Conservation (phyloP, 78 protist genomes). For the Dictyostelium purpureum region DNA sequence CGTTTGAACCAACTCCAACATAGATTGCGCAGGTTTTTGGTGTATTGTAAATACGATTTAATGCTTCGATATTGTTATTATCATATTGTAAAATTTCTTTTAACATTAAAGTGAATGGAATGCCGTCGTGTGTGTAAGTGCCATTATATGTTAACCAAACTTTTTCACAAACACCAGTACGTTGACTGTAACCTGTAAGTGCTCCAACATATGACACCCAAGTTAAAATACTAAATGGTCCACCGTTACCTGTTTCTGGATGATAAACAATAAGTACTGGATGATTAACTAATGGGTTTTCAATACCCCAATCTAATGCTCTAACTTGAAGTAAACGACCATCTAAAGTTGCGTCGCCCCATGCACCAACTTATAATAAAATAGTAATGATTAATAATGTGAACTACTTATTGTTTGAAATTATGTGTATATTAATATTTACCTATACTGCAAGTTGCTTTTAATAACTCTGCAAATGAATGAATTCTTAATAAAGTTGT, state of each 20-base stretch:
- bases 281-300: constrained; percentile 38
- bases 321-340: constrained; percentile 71
- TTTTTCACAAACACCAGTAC: constrained; percentile 69
- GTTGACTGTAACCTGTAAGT: constrained; percentile 59
- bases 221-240: constrained; percentile 3
- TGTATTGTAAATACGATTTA: constrained; percentile 42
- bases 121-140: constrained; percentile 36
- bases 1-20: constrained; percentile 77
- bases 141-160: constrained; percentile 80
- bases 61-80: constrained; percentile 35
- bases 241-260: constrained; percentile 58
- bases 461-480: constrained; percentile 83
- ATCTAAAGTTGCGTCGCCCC: constrained; percentile 44
- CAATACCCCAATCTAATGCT: constrained; percentile 85
- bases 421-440: no score
- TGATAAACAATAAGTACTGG: constrained; percentile 75
- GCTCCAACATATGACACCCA: constrained; percentile 82
- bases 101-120: constrained; percentile 67
- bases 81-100: constrained; percentile 67
- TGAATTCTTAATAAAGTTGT: constrained; percentile 34
- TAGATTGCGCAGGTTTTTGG: constrained; percentile 74
- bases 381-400: no score
- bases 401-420: no score
- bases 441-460: constrained; percentile 80
- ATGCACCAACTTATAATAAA: constrained; percentile 83